Conservation (phyloP, 2,329 filamentous ascomycete genomes). For the Orbilia blumenaviensis region DNA sequence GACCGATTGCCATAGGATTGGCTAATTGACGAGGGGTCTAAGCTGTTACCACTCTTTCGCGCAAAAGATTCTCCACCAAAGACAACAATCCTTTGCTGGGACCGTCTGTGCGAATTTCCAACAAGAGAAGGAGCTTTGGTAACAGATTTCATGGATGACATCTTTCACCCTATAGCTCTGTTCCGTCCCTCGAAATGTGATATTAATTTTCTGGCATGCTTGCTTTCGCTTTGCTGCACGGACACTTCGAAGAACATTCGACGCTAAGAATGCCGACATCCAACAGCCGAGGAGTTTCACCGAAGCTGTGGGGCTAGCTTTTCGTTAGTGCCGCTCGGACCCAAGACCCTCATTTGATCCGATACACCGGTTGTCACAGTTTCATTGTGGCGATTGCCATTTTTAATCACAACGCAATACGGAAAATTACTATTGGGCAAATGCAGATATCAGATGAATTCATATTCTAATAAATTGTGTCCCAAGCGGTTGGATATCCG, state of each 20-base stretch:
- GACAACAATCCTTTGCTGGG: neutral
- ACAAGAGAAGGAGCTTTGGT: conserved; percentile 28
- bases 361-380: conserved; percentile 45
- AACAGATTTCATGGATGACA: neutral
- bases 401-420: neutral
- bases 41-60: conserved; percentile 3
- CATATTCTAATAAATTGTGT: conserved; percentile 9
- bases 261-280: conserved; percentile 24
- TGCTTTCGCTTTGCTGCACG: conserved; percentile 27
- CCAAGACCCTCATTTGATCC: conserved; percentile 35
- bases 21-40: conserved; percentile 26
- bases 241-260: conserved; percentile 34
- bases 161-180: neutral
- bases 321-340: conserved; percentile 34
- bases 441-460: conserved; percentile 35
- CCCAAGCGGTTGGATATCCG: conserved; percentile 1
- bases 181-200: conserved; percentile 23
- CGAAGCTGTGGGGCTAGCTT: conserved; percentile 33
- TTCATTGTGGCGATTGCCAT: conserved; percentile 20
- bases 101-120: conserved; percentile 18
- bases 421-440: neutral
- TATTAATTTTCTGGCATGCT: conserved; percentile 31
- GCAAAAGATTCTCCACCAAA: conserved; percentile 12
- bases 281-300: conserved; percentile 46
- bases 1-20: conserved; percentile 16